Conservation (phyloP, 2,329 filamentous ascomycete species). For the Diaporthe citrichinensis region DNA sequence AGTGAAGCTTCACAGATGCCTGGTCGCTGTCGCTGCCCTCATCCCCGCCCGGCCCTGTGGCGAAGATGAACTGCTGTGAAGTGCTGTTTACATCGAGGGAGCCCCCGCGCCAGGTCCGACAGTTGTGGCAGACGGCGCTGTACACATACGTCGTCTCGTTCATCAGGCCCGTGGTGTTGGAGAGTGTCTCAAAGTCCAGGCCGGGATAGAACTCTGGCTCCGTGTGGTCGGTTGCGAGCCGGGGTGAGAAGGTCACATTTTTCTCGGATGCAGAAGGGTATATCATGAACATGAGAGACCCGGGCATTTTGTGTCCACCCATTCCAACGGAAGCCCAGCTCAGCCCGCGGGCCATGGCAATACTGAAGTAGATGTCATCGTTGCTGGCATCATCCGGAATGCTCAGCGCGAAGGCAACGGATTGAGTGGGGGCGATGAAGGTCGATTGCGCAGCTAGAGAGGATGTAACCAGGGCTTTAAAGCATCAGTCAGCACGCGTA, state of each 20-base stretch:
- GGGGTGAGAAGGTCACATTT: slow-evolving; percentile 70
- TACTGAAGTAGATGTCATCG: slow-evolving; percentile 67
- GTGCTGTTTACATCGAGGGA: slow-evolving; percentile 64
- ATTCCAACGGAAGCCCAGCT: slow-evolving; percentile 70
- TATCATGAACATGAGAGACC: slow-evolving; percentile 68
- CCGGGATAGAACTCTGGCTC: slow-evolving; percentile 65
- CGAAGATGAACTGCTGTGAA: slow-evolving; percentile 67
- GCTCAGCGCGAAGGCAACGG: slow-evolving; percentile 65
- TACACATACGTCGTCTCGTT: slow-evolving; percentile 62
- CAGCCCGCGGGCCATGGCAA: slow-evolving; percentile 60
- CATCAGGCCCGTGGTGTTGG: slow-evolving; percentile 60
- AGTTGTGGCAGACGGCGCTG: slow-evolving; percentile 67
- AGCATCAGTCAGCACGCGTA: neutral
- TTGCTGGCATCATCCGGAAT: slow-evolving; percentile 61
- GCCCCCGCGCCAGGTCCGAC: slow-evolving; percentile 65
- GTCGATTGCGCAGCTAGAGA: slow-evolving; percentile 35
- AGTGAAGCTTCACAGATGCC: slow-evolving; percentile 66
- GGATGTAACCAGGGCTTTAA: slow-evolving; percentile 13
- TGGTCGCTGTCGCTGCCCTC: slow-evolving; percentile 58
- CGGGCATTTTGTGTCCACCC: slow-evolving; percentile 65
- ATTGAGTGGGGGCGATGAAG: slow-evolving; percentile 60
- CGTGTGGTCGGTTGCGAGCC: slow-evolving; percentile 63
- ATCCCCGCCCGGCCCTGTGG: slow-evolving; percentile 63
- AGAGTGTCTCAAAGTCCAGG: slow-evolving; percentile 60
- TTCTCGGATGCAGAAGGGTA: slow-evolving; percentile 62